These are phyloP conservation scores for Rossbeevera mucosa DNA, from an alignment of 768 basidiomycete species.

Conservation along the genomic window DNA sequence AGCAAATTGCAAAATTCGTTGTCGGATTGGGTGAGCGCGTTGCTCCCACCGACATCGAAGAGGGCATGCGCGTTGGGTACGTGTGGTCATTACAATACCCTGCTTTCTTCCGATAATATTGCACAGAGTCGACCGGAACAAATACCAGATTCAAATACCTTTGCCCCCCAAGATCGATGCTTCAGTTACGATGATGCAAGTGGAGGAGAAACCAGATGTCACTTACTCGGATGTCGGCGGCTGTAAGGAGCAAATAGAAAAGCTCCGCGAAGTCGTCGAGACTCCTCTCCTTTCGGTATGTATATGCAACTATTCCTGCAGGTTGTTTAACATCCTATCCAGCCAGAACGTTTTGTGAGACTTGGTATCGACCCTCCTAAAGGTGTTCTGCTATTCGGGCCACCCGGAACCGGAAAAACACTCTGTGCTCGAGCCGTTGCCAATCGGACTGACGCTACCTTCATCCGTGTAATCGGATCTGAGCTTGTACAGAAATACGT, in stretches of 20 bases:
- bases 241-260: conserved; percentile 99
- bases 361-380: conserved; percentile 99
- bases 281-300: conserved; percentile 88
- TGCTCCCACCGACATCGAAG: conserved; percentile 96
- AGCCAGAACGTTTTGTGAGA: conserved; percentile 99
- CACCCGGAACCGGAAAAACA: conserved; percentile 98
- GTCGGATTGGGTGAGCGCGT: conserved; percentile 96
- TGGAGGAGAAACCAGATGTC: conserved; percentile 97
- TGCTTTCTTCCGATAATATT: conserved; percentile 5
- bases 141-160: conserved; percentile 99
- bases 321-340: conserved; percentile 18
- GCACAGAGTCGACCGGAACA: conserved; percentile 83
- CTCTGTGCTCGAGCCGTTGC: conserved; percentile 97
- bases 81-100: conserved; percentile 22
- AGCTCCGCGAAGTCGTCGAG: conserved; percentile 96
- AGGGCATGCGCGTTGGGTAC: conserved; percentile 99
- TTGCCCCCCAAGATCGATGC: conserved; percentile 98
- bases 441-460: conserved; percentile 97
- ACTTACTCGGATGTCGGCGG: conserved; percentile 98
- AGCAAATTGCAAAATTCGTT: conserved; percentile 99
- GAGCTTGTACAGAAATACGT: conserved; percentile 99
- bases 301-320: conserved; percentile 6
- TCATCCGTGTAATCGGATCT: conserved; percentile 98
- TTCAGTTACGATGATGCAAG: conserved; percentile 99
- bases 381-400: conserved; percentile 92